A percentile compares a stretch with the other conserved stretches of the same genome.
These are phyloP conservation scores for Eucalyptus victrix DNA, from an alignment of 345 rosid genomes.

Conservation along the genomic window DNA sequence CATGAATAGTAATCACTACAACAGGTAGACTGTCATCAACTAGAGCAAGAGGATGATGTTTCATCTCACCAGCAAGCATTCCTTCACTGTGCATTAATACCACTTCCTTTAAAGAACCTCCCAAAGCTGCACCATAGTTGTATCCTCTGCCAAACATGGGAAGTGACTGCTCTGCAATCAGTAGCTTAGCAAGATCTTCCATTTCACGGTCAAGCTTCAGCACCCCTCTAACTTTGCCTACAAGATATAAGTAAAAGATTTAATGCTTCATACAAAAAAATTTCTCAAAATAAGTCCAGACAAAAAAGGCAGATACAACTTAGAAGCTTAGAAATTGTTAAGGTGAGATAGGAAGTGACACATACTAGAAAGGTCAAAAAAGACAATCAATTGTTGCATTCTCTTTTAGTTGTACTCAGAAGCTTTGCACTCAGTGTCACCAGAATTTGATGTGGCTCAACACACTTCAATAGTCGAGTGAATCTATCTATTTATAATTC, in stretches of 20 bases:
- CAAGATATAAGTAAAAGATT: neutral
- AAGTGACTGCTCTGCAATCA: slow-evolving; percentile 84
- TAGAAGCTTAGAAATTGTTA: neutral
- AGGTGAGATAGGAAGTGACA: neutral
- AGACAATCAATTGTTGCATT: slow-evolving; percentile 66
- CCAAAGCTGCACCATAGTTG: slow-evolving; percentile 90
- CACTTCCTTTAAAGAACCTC: slow-evolving; percentile 20
- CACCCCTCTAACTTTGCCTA: slow-evolving; percentile 57
- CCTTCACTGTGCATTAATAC: slow-evolving; percentile 80
- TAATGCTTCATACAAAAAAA: neutral
- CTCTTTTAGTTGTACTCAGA: too few relatives aligned
- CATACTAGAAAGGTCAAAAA: slow-evolving; percentile 69
- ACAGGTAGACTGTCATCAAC: slow-evolving; percentile 89
- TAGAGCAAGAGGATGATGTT: slow-evolving; percentile 88
- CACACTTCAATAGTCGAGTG: too few relatives aligned
- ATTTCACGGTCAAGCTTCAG: slow-evolving; percentile 81
- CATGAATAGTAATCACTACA: slow-evolving; percentile 74
- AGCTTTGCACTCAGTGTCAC: too few relatives aligned
- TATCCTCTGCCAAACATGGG: slow-evolving; percentile 96
- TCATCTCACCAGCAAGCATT: slow-evolving; percentile 95
- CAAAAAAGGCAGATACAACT: neutral
- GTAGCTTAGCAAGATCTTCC: slow-evolving; percentile 69
- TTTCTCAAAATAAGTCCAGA: neutral
- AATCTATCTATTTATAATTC: too few relatives aligned
- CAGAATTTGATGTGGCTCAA: too few relatives aligned